phyloP scores from a whole-genome alignment of 805 yeast genomes.

The Wickerhamomyces bovis region DNA sequence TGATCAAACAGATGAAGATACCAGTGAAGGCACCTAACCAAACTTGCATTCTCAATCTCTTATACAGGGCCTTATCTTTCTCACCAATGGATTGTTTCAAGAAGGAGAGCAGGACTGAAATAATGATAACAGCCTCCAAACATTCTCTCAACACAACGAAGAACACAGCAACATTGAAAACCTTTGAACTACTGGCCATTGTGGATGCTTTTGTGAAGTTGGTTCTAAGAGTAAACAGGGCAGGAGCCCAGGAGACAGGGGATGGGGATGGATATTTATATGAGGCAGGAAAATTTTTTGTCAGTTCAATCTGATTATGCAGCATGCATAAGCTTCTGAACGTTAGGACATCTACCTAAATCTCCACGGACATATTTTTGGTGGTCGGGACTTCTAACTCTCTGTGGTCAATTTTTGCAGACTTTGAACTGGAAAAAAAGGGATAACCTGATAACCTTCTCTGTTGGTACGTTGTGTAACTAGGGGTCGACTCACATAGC shows the following conservation, averaged over 20 bases:
- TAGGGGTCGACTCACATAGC: too few relatives aligned
- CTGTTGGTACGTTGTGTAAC: too few relatives aligned
- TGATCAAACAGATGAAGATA: constrained; percentile 65
- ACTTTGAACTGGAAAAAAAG: too few relatives aligned
- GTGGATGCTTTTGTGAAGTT: not conserved
- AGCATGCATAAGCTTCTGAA: not conserved
- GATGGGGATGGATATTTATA: not conserved
- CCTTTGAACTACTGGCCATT: constrained; percentile 6
- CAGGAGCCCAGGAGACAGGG: not conserved
- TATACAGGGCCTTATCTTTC: constrained; percentile 48
- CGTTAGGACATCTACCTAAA: not conserved
- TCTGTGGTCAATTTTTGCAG: not conserved
- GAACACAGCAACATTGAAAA: constrained; percentile 49
- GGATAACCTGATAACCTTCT: too few relatives aligned
- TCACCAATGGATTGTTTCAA: constrained; percentile 77
- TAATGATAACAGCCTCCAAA: constrained; percentile 85
- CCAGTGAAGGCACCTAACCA: constrained; percentile 81
- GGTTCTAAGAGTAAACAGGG: not conserved
- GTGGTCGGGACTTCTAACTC: not conserved
- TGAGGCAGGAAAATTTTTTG: not conserved
- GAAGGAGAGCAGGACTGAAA: constrained; percentile 88
- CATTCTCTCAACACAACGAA: constrained; percentile 92
- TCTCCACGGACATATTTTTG: not conserved
- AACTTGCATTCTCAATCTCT: constrained; percentile 65
- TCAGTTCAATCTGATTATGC: not conserved